Base-by-base conservation (phyloP, 192 early-diverging fungal genomes). In the Backusella macrospora region DNA sequence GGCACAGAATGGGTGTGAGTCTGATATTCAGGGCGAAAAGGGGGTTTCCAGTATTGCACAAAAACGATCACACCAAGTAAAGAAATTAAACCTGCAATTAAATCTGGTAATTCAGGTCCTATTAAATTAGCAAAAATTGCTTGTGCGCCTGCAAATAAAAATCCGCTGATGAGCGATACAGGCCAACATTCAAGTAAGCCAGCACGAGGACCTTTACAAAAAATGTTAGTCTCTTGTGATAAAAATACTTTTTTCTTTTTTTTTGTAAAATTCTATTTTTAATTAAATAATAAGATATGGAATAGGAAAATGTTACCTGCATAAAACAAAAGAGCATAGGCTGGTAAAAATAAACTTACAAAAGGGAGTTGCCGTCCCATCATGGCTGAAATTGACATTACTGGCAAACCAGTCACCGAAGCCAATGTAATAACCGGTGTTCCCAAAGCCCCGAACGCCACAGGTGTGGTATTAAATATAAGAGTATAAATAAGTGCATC, bases 71-170 rank as follows among this genome's bases (percentile, higher is more conserved):
- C 34, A 10, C 65, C 68, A 4, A 82, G 16, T 10, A 82, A 43
- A n/a, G 76, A 82, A 14, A 76, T 71, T 6, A 82, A 40, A 64
- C 76, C 80, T 37, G 77, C 77, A 68, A 74, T 64, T 7, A 82
- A 37, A 66, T 82, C 80, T 26, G 80, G 80, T 21, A 82, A 40
- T 70, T 78, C 80, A 48, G 77, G 77, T 34, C 80, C 77, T n/a
- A 82, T 74, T 13, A 78, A 65, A 44, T 82, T 82, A n/a, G 80
- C 55, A 68, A 76, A 80, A 16, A 80, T 40, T 47, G 72, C 66
- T 65, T 82, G 80, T 29, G 75, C 52, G 5, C 75, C 63, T 46
- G 77, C 71, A 70, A 82, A 82, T 21, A 77, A 82, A 14, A 78
- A 12, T 23, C 71, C 68, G 12, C 74, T 64, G 21, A 82, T 71